Evolutionary conservation across 2,329 filamentous ascomycete genomes (phyloP), one percentile per base, ranked within the genome.

Genomic region (Sarocladium strictum): DNA sequence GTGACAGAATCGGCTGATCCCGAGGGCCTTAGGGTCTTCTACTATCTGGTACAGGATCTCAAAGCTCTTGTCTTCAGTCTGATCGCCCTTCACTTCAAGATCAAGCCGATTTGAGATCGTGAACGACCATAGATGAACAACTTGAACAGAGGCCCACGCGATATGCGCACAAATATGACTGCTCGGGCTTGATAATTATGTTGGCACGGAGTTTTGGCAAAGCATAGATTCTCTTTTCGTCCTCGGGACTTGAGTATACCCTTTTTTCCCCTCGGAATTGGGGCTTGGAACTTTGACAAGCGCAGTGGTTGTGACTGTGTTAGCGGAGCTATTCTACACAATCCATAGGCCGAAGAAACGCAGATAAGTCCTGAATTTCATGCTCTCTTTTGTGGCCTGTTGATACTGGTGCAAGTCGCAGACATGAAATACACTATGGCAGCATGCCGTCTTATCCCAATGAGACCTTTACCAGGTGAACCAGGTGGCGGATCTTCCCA

Each of bases 21-120:
- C 1, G 94, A 99, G 72, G 94, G 94, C 27, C 81, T 99, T 12
- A 85, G 94, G 51, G 94, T 99, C 2, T 99, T 99, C 72, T 99
- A 99, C 77, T 99, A 99, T 67, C 85, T 99, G 7, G 93, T 97
- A 4, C 94, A 99, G 68, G 94, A 99, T 67, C 76, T 99, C 24
- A 99, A 97, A 74, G 94, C 94, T 0, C 78, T 99, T 35, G 90
- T 99, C 2, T 99, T 99, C 71, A 97, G 93, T 54, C 74, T 99
- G 60, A 99, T 97, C 64, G 90, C 90, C 2, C 79, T 99, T 59
- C 94, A 99, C 75, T 99, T 99, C 79, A 99, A 99, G 86, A 89
- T 89, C 70, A 89, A 89, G 75, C 86, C 86, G 2, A 89, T 89
- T 62, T 89, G 69, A 71, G 54, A 9, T 3, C 19, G 33, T 14